phyloP scores from a whole-genome alignment of 2,329 filamentous ascomycete genomes.

The Scedosporium dehoogii region DNA sequence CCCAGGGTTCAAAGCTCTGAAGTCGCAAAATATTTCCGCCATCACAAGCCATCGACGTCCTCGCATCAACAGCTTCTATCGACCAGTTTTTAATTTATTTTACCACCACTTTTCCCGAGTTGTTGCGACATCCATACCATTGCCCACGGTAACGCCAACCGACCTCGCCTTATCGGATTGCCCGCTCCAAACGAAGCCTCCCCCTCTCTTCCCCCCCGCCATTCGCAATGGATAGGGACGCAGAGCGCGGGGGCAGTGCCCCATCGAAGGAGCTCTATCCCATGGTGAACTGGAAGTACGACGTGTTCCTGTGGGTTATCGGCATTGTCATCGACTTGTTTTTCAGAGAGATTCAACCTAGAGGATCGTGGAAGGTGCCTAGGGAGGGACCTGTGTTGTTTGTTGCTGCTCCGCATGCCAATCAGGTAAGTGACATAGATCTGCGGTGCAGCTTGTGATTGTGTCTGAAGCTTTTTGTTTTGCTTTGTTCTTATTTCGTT shows the following conservation, averaged over 20 bases:
- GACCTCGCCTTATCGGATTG: background rate
- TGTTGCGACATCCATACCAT: too few relatives aligned
- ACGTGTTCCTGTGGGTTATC: slow-evolving; percentile 67
- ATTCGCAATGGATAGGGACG: background rate
- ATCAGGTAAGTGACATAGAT: slow-evolving; percentile 53
- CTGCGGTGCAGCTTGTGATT: background rate
- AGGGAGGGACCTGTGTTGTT: slow-evolving; percentile 83
- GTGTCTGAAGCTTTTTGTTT: background rate
- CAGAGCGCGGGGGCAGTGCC: background rate
- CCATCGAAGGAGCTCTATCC: slow-evolving; percentile 48
- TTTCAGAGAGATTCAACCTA: slow-evolving; percentile 93
- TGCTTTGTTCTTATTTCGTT: background rate
- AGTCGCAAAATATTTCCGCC: background rate
- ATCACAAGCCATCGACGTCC: background rate
- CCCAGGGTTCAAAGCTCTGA: background rate
- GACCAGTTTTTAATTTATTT: background rate
- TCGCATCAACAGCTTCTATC: background rate
- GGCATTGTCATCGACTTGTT: slow-evolving; percentile 87
- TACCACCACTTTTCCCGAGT: background rate
- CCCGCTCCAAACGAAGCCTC: background rate
- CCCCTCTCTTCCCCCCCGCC: background rate
- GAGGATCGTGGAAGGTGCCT: slow-evolving; percentile 91
- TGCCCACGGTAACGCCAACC: background rate
- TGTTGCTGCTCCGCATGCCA: slow-evolving; percentile 93
- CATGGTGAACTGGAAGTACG: slow-evolving; percentile 67